These are phyloP conservation scores for Ligustrum vulgare DNA, from an alignment of 257 asterid genomes.

Conservation along the genomic window DNA sequence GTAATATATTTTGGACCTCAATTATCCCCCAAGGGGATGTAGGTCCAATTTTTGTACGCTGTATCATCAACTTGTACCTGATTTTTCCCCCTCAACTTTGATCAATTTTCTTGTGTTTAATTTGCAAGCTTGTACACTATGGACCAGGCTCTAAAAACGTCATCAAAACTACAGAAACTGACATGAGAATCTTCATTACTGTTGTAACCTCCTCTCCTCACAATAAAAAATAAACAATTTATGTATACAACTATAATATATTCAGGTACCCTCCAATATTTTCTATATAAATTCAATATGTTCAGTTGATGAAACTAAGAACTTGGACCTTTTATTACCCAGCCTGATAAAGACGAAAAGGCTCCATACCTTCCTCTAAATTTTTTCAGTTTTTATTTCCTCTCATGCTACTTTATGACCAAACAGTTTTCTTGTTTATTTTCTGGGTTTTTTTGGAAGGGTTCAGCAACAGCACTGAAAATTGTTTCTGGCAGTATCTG, in stretches of 20 bases:
- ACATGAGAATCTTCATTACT: constrained; percentile 38
- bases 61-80: no score
- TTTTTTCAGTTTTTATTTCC: constrained; percentile 39
- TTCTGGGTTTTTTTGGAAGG: constrained; percentile 26
- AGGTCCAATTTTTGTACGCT: neutral
- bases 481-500: neutral
- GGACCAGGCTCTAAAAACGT: constrained; percentile 32
- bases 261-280: constrained; percentile 31
- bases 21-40: neutral
- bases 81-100: neutral
- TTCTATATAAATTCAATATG: constrained; percentile 33
- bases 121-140: no score
- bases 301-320: constrained; percentile 48
- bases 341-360: constrained; percentile 41
- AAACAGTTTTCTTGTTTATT: constrained; percentile 35
- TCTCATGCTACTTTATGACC: constrained; percentile 43
- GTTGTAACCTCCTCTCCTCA: constrained; percentile 26
- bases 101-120: neutral
- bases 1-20: neutral
- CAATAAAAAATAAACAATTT: neutral
- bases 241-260: constrained; percentile 2
- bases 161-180: constrained; percentile 44
- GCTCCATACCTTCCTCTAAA: constrained; percentile 55
- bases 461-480: constrained; percentile 33
- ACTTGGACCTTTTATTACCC: constrained; percentile 41